Base-by-base conservation (phyloP, 345 rosid species). In the Rhizophora mangle region DNA sequence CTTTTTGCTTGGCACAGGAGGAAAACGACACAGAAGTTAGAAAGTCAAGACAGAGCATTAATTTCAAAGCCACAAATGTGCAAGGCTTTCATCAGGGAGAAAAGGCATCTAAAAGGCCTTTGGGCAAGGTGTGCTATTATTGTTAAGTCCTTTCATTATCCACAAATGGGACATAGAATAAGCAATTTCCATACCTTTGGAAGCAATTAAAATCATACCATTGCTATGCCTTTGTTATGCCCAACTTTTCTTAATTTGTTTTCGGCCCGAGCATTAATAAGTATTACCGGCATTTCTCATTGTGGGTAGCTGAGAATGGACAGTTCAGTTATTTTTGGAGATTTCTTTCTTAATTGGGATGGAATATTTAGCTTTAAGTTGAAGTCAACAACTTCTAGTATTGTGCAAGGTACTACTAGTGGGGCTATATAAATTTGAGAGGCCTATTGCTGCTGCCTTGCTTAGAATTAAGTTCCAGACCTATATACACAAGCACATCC, bases 11-110 rank as follows among this genome's bases (percentile, higher is more conserved):
- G 68, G 53, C 46, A 51, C 86, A 88, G 94, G 84, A 79, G 49
- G 73, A 74, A 54, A 85, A 59, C 67, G 84, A 72, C 43, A 72
- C 68, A 37, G 88, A 80, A 68, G 72, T 58, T 30, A 78, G 75
- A 78, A 84, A 67, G 21, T 62, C 46, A 22, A 77, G 88, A 55
- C 82, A 82, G 70, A 82, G 75, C 77, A 63, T 68, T 51, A 79
- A 79, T 73, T 81, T 80, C 74, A 85, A 75, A 77, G 82, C 88
- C 32, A 68, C 72, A 11, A 81, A 82, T 21, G 27, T 76, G 72
- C 82, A 85, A 47, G 68, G 77, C 47, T 73, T 81, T 62, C 78
- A 81, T 71, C 79, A 21, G 0, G 74, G 78, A 60, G 82, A 68
- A 63, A 82, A 73, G 34, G 69, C 74, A 63, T 56, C 78, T 0